Conservation (phyloP, 116 monocot species). For the Iris pallida region DNA sequence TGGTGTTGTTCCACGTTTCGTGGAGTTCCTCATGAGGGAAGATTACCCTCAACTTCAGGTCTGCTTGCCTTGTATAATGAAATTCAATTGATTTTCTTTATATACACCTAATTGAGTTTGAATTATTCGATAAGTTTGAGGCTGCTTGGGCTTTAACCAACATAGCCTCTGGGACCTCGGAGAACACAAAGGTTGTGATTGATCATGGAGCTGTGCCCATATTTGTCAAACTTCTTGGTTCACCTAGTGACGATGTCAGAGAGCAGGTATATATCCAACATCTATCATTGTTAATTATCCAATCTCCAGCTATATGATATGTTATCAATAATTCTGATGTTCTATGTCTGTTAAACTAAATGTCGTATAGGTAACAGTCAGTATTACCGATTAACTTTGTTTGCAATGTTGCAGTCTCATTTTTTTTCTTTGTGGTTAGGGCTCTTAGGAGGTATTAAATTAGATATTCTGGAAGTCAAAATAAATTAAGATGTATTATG, state of each 20-base stretch:
- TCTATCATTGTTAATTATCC: too few relatives aligned
- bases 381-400: too few relatives aligned
- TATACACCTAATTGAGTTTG: not conserved
- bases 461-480: too few relatives aligned
- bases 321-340: too few relatives aligned
- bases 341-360: too few relatives aligned
- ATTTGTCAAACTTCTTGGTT: constrained; percentile 58
- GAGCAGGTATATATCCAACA: constrained; percentile 36
- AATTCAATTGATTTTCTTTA: not conserved
- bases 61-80: not conserved
- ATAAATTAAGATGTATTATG: too few relatives aligned
- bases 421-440: too few relatives aligned
- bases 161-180: constrained; percentile 59
- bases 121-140: constrained; percentile 35
- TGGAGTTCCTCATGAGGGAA: constrained; percentile 80
- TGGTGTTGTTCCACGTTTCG: constrained; percentile 83
- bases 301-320: too few relatives aligned
- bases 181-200: constrained; percentile 59
- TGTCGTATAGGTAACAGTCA: too few relatives aligned
- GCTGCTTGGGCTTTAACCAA: constrained; percentile 62
- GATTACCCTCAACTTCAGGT: constrained; percentile 91
- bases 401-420: too few relatives aligned
- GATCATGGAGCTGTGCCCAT: constrained; percentile 66
- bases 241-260: constrained; percentile 55
- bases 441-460: too few relatives aligned